Base-by-base conservation (phyloP, 2,329 filamentous ascomycete species). In the Knufia fluminis region DNA sequence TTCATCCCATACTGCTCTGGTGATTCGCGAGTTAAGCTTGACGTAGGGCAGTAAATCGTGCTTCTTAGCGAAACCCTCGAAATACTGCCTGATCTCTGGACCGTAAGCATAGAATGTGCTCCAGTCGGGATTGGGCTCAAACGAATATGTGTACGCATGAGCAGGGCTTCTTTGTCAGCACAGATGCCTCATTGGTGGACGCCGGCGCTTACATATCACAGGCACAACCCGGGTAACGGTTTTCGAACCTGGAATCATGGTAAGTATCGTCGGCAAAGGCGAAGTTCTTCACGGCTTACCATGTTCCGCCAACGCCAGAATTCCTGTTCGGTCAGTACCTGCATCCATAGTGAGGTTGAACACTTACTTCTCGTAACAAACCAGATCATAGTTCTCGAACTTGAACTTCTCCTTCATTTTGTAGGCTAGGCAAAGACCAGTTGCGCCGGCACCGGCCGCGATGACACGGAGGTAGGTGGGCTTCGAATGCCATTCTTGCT, bases 361-460 rank as follows among this genome's bases (percentile, higher is more conserved):
- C 14, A 31, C 28, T 31, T 17, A 7, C 4, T 67, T 65, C 56
- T 74, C 70, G 48, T 71, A 73, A 46, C 72, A 67, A 0, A 64
- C 60, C 31, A 67, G 59, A 6, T 65, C 62, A 22, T 59, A 57
- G 32, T 63, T 58, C 10, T 63, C 55, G 52, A 61, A 61, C 10
- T 63, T 54, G 51, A 61, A 60, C 35, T 62, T 59, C 51, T 53
- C 41, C 28, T 53, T 52, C 44, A 54, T 41, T 32, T 54, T 53
- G 38, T 53, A 51, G 17, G 51, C 51, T 26, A 51, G 24, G 17
- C 47, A 44, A 3, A 55, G 31, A 28, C 53, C 53, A 3, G 53
- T 49, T 4, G 49, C 49, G 6, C 53, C 53, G 14, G 51, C 51
- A 8, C 53, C 53, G 10, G 48, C 44, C 31, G 54, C 12, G 55